A percentile compares a stretch with the other conserved stretches of the same genome.
Evolutionary conservation across 2,329 filamentous ascomycete species (phyloP).

Genomic region (Fusarium sp.): DNA sequence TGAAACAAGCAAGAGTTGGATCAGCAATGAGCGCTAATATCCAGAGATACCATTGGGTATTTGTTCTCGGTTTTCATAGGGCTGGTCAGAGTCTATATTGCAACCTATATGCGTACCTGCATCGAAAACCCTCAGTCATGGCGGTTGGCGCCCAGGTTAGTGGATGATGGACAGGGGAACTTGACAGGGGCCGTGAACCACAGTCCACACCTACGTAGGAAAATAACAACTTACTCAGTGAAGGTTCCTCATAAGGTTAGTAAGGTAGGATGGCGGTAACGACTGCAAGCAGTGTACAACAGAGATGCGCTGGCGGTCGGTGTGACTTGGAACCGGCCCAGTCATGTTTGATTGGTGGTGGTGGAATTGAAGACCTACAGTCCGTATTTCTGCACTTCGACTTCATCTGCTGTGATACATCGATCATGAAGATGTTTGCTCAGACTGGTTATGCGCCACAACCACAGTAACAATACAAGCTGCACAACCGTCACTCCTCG

Average conservation of each 20-base stretch:
- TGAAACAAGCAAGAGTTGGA: constrained; percentile 21
- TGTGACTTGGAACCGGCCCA: constrained; percentile 3
- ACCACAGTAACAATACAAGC: not conserved
- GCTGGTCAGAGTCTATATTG: not conserved
- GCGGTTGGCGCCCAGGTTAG: constrained; percentile 18
- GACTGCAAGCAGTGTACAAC: constrained; percentile 11
- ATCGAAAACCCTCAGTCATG: constrained; percentile 15
- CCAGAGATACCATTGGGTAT: not conserved
- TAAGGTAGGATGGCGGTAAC: not conserved
- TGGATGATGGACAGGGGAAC: constrained; percentile 15
- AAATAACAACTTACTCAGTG: not conserved
- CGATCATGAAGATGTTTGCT: constrained; percentile 15
- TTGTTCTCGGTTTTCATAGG: not conserved
- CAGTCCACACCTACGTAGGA: not conserved
- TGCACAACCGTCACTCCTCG: constrained; percentile 15
- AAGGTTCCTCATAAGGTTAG: not conserved
- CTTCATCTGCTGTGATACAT: constrained; percentile 13
- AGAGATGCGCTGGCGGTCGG: constrained; percentile 36
- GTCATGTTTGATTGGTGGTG: not conserved
- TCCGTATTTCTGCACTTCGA: not conserved
- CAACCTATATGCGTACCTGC: constrained; percentile 25
- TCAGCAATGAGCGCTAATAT: not conserved
- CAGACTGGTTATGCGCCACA: not conserved
- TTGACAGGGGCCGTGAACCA: constrained; percentile 9
- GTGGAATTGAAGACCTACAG: not conserved